Evolutionary conservation across 768 basidiomycete genomes (phyloP), one percentile per base, ranked within the genome.

Genomic region (Leucocoprinus birnbaumii): DNA sequence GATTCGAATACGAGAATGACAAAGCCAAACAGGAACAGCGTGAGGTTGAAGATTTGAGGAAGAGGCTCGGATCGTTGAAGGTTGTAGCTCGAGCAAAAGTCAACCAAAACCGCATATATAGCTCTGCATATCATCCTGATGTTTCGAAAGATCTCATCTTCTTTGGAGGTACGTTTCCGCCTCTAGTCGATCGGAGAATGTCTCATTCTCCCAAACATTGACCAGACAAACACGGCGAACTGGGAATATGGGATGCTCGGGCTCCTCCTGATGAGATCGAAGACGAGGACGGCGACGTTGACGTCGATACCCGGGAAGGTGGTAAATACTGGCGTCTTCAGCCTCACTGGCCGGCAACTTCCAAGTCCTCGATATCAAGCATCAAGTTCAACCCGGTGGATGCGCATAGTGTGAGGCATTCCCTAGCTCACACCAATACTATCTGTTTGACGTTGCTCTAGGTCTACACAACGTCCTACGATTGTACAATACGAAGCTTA

Each of bases 181-280:
- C 2, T 41, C 38, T 19, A 40, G 18, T 16, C 43, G 11, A 6
- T 38, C 13, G 13, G 18, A 19, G 9, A 6, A 2, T 35, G 21
- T 31, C 41, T 52, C 46, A 31, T 56, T 38, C 27, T 21, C 4
- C 16, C 57, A 49, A n/a, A 18, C n/a, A n/a, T 54, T 19, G 25
- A 35, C 49, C 56, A 91, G 91, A 93, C 62, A 94, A 92, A 62
- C 84, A 89, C 59, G 91, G 91, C 0, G 80, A 85, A 62, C 71
- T 94, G 38, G 91, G 90, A 2, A 85, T 94, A 34, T 94, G 91
- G 91, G 91, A 94, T 68, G 86, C 91, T 9, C 80, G 81, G 58
- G 89, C 91, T 2, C 71, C 83, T 8, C 61, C 70, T 19, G 87
- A 89, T 26, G 89, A 90, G 61, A 73, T 73, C 1, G 73, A 72